phyloP scores from a whole-genome alignment of 345 rosid species.

The Ceriops tagal region DNA sequence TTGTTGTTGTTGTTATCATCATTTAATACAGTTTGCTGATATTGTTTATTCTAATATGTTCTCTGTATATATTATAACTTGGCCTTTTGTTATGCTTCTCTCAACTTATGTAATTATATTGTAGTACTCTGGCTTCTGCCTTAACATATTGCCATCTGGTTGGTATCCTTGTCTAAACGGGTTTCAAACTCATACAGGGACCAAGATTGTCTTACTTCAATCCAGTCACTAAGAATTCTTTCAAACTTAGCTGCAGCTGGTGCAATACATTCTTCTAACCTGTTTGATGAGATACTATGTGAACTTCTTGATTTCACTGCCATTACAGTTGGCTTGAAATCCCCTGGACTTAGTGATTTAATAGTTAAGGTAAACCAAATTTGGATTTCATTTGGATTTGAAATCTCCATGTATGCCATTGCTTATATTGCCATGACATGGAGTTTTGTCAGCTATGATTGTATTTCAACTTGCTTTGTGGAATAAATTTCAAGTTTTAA shows the following conservation, averaged over 20 bases:
- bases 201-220: conserved; percentile 53
- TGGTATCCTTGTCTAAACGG: conserved; percentile 2
- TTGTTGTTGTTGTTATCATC: too few species aligned
- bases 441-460: not conserved
- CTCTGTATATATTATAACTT: too few species aligned
- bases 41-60: too few species aligned
- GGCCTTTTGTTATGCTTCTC: too few species aligned
- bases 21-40: too few species aligned
- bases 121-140: not conserved
- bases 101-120: not conserved
- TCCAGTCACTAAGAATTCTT: conserved; percentile 77
- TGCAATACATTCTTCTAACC: conserved; percentile 47
- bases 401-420: not conserved
- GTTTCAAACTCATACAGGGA: conserved; percentile 49
- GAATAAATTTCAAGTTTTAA: too few species aligned
- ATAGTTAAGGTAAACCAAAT: conserved; percentile 61
- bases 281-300: conserved; percentile 57
- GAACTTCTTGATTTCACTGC: conserved; percentile 68
- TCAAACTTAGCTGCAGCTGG: conserved; percentile 83
- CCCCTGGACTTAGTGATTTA: conserved; percentile 52
- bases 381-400: not conserved
- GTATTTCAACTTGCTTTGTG: not conserved
- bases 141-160: not conserved
- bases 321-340: conserved; percentile 49
- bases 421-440: not conserved